Percentiles rank a stretch among this genome's conserved stretches.
phyloP scores from a whole-genome alignment of 176 grass and related monocot genomes.

The Hyparrhenia diplandra region DNA sequence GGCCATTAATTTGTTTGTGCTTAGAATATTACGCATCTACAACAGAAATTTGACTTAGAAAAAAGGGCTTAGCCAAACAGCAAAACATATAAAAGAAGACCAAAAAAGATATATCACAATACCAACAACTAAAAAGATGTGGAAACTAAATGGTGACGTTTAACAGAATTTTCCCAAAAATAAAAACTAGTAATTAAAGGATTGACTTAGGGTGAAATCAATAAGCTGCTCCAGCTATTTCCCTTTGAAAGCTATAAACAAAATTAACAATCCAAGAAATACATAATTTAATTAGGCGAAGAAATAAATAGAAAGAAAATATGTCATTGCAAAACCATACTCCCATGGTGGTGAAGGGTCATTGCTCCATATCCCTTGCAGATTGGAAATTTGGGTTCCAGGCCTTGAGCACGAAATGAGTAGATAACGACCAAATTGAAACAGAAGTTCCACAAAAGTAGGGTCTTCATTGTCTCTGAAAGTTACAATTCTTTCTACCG shows the following conservation, averaged over 20 bases:
- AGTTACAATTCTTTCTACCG: slow-evolving; percentile 65
- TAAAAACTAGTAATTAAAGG: not conserved
- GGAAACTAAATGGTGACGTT: not conserved
- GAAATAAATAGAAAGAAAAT: not conserved
- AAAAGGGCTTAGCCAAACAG: not conserved
- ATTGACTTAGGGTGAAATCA: not conserved
- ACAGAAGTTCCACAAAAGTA: slow-evolving; percentile 77
- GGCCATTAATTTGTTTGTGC: not conserved
- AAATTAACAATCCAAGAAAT: slow-evolving; percentile 12
- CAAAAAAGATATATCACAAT: not conserved
- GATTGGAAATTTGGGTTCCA: slow-evolving; percentile 78
- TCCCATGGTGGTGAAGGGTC: slow-evolving; percentile 63
- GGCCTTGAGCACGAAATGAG: slow-evolving; percentile 88
- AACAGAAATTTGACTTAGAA: not conserved
- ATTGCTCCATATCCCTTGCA: slow-evolving; percentile 95
- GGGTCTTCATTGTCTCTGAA: slow-evolving; percentile 88
- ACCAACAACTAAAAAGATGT: not conserved
- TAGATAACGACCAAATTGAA: slow-evolving; percentile 88
- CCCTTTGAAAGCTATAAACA: not conserved
- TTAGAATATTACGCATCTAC: not conserved
- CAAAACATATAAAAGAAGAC: not conserved
- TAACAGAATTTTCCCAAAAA: not conserved
- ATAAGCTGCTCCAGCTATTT: not conserved
- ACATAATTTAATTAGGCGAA: not conserved
- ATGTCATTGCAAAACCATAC: slow-evolving; percentile 46